A percentile compares a stretch with the other conserved stretches of the same genome.
These are phyloP conservation scores for Aspergillus proliferans DNA, from an alignment of 2,329 filamentous ascomycete genomes.

Conservation along the genomic window DNA sequence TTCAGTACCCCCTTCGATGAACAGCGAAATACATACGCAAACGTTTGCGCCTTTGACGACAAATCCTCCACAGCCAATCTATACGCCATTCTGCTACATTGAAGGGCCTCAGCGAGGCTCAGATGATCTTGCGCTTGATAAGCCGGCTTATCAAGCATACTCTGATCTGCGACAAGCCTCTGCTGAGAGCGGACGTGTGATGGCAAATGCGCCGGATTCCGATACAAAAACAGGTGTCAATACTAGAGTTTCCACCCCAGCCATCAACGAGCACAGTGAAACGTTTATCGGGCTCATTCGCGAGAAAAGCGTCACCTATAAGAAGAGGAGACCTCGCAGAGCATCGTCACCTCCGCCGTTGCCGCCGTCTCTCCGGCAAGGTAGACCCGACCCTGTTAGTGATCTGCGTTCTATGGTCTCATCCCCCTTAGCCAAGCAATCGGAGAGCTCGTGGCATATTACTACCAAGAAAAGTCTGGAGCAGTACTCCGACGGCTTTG, in stretches of 20 bases:
- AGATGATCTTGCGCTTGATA: slow-evolving; percentile 32
- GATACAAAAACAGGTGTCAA: slow-evolving; percentile 11
- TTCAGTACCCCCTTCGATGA: slow-evolving; percentile 21
- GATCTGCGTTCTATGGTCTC: slow-evolving; percentile 32
- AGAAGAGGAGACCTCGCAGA: slow-evolving; percentile 20
- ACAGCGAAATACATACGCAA: slow-evolving; percentile 13
- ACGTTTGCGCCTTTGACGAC: slow-evolving; percentile 24
- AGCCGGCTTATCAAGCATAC: slow-evolving; percentile 43
- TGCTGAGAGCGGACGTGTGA: slow-evolving; percentile 38
- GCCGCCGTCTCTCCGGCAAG: slow-evolving; percentile 28
- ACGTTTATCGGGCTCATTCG: slow-evolving; percentile 44
- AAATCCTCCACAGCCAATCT: slow-evolving; percentile 36
- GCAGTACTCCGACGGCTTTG: slow-evolving; percentile 37
- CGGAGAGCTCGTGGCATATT: slow-evolving; percentile 28
- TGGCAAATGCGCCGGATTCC: slow-evolving; percentile 28
- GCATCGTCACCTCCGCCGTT: slow-evolving; percentile 22
- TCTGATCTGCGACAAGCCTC: slow-evolving; percentile 42
- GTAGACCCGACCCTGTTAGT: slow-evolving; percentile 23
- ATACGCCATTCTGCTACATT: slow-evolving; percentile 42
- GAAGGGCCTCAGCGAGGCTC: slow-evolving; percentile 38
- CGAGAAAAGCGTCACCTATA: slow-evolving; percentile 40
- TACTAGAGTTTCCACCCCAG: slow-evolving; percentile 13
- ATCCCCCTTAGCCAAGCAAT: slow-evolving; percentile 25
- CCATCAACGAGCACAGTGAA: slow-evolving; percentile 33
- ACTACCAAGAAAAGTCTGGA: slow-evolving; percentile 28